phyloP scores from a whole-genome alignment of 176 grass and related monocot genomes.

The Ananas comosus region DNA sequence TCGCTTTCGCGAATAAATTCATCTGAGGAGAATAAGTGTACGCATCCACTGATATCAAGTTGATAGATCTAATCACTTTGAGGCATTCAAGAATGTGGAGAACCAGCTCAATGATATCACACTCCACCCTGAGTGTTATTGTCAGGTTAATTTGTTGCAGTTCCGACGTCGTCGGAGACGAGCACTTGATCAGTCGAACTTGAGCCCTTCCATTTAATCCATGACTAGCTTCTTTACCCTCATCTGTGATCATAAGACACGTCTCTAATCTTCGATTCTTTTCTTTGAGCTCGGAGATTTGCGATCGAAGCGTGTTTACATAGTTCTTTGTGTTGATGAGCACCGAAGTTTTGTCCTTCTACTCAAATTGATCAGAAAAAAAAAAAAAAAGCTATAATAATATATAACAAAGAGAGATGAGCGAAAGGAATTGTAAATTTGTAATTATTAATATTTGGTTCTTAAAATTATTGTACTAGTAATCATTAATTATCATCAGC shows the following conservation, averaged over 20 bases:
- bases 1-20: conserved; percentile 53
- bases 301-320: conserved; percentile 44
- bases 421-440: not conserved
- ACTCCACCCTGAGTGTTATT: conserved; percentile 65
- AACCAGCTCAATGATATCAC: conserved; percentile 63
- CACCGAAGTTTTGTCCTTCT: conserved; percentile 96
- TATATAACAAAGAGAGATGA: not conserved
- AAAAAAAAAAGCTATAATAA: too few species aligned
- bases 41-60: conserved; percentile 60
- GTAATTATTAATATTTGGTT: conserved; percentile 15
- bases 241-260: conserved; percentile 24
- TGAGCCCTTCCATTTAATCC: conserved; percentile 28
- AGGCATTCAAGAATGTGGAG: conserved; percentile 62
- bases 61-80: conserved; percentile 32
- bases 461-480: not conserved
- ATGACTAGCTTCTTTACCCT: not conserved
- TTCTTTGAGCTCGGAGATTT: conserved; percentile 68
- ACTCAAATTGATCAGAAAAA: conserved; percentile 2
- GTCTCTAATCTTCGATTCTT: conserved; percentile 71
- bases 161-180: conserved; percentile 3
- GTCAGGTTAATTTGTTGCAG: conserved; percentile 44
- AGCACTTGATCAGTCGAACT: conserved; percentile 36
- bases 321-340: conserved; percentile 54
- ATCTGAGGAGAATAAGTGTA: conserved; percentile 59
- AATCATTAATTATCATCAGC: too few species aligned